Conservation (phyloP, 768 basidiomycete genomes). For the Amanita inopinata region DNA sequence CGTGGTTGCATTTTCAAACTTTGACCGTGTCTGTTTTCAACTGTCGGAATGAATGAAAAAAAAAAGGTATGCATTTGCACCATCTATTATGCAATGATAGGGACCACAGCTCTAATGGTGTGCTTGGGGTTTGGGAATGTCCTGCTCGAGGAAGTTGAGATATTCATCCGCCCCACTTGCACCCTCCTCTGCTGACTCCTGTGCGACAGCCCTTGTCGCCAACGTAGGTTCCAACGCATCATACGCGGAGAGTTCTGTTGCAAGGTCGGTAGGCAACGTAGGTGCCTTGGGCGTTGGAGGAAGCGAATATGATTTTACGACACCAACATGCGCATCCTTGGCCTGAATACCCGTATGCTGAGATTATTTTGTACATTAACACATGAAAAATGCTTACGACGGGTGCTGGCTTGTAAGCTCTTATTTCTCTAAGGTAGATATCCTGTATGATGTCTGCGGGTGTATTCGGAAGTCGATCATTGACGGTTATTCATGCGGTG, state of each 20-base stretch:
- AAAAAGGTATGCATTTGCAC: neutral
- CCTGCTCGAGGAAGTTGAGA: slow-evolving; percentile 74
- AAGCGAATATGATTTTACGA: slow-evolving; percentile 71
- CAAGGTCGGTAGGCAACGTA: slow-evolving; percentile 70
- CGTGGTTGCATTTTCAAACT: too few relatives aligned
- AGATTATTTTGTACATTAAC: neutral
- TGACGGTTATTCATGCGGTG: slow-evolving; percentile 11
- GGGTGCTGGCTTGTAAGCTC: slow-evolving; percentile 74
- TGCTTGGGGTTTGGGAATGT: slow-evolving; percentile 55
- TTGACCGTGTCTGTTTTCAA: neutral
- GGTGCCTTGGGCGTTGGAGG: slow-evolving; percentile 73
- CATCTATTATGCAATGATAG: slow-evolving; percentile 2
- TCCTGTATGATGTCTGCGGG: slow-evolving; percentile 86
- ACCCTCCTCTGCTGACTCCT: slow-evolving; percentile 28
- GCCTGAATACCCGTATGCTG: slow-evolving; percentile 37
- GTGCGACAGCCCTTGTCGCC: slow-evolving; percentile 25
- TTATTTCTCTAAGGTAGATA: slow-evolving; percentile 83
- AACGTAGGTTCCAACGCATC: slow-evolving; percentile 68
- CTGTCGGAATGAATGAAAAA: neutral
- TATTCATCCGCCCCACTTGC: slow-evolving; percentile 63
- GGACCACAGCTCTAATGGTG: slow-evolving; percentile 28
- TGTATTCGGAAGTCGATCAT: slow-evolving; percentile 23
- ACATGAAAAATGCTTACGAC: slow-evolving; percentile 40
- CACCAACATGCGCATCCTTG: slow-evolving; percentile 83
- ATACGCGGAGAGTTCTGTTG: slow-evolving; percentile 81